These are phyloP conservation scores for Ustilago vetiveriae DNA, from an alignment of 1,284 basidiomycete genomes.

Conservation along the genomic window DNA sequence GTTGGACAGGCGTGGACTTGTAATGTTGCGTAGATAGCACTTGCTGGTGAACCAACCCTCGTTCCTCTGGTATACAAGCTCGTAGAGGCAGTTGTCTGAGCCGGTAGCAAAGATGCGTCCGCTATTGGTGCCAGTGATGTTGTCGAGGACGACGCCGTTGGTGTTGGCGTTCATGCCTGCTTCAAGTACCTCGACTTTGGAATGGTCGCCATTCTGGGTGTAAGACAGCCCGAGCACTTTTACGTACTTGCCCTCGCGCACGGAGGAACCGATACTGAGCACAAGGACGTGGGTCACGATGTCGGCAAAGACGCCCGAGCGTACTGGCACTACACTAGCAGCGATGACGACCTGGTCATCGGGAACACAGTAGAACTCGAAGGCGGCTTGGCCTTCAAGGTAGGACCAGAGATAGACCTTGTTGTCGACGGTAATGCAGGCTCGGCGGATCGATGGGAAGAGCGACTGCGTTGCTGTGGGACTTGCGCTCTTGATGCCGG, in stretches of 20 bases:
- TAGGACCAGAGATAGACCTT: constrained; percentile 98
- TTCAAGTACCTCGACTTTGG: constrained; percentile 82
- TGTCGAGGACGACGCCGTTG: constrained; percentile 78
- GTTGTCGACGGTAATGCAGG: constrained; percentile 95
- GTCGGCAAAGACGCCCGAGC: constrained; percentile 82
- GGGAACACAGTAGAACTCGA: constrained; percentile 88
- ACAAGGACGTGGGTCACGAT: constrained; percentile 89
- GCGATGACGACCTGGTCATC: constrained; percentile 84
- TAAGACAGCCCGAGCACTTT: constrained; percentile 84
- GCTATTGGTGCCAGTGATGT: constrained; percentile 79
- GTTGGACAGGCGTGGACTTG: constrained; percentile 68
- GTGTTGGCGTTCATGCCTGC: constrained; percentile 84
- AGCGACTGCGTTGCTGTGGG: constrained; percentile 72
- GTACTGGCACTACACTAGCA: constrained; percentile 66
- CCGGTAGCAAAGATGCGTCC: constrained; percentile 92
- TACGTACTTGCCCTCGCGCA: constrained; percentile 74
- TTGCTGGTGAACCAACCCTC: constrained; percentile 91
- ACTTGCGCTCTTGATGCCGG: constrained; percentile 55
- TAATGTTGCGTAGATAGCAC: constrained; percentile 78
- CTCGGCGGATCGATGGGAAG: constrained; percentile 90
- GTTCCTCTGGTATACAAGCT: constrained; percentile 88
- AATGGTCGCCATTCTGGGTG: constrained; percentile 53
- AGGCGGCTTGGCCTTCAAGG: constrained; percentile 86
- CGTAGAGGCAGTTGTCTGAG: constrained; percentile 87
- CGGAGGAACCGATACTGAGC: constrained; percentile 75